phyloP scores from a whole-genome alignment of 78 protist species.

The Mastigamoeba balamuthi region DNA sequence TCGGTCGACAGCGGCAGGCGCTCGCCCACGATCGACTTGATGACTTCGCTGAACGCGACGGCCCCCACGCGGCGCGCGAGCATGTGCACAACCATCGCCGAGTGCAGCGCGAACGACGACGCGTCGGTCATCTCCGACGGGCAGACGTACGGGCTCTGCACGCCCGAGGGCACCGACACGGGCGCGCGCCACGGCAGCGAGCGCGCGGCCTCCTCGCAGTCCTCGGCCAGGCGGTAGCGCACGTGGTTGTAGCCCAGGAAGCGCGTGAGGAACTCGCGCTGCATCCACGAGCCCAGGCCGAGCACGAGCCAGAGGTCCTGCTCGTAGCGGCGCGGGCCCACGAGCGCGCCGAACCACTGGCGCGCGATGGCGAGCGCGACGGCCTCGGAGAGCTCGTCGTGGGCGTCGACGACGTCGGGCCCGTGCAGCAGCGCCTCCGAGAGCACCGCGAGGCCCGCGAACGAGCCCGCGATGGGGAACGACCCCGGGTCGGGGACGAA shows the following conservation, averaged over 20 bases:
- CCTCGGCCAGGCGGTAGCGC: not conserved
- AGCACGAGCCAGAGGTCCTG: not conserved
- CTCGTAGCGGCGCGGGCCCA: not conserved
- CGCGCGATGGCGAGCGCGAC: not conserved
- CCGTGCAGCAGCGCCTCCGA: no score
- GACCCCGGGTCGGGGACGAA: no score
- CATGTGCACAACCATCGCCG: no score
- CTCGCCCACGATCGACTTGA: no score
- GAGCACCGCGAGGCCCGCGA: no score
- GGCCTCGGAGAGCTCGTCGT: no score
- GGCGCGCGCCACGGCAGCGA: not conserved
- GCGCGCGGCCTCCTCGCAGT: not conserved
- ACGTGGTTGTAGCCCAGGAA: not conserved
- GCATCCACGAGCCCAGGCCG: not conserved
- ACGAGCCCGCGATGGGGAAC: no score
- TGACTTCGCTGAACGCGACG: no score
- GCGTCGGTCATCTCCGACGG: not conserved
- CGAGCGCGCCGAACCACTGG: not conserved
- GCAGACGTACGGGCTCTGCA: not conserved
- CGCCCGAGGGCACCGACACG: not conserved
- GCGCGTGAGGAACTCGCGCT: not conserved
- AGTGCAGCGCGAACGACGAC: not conserved
- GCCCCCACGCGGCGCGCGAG: no score
- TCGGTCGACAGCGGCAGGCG: no score
- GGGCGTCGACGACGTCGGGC: no score